A percentile compares a stretch with the other conserved stretches of the same genome.
These are phyloP conservation scores for Tricholoma flavovirens DNA, from an alignment of 768 basidiomycete genomes.

Conservation along the genomic window DNA sequence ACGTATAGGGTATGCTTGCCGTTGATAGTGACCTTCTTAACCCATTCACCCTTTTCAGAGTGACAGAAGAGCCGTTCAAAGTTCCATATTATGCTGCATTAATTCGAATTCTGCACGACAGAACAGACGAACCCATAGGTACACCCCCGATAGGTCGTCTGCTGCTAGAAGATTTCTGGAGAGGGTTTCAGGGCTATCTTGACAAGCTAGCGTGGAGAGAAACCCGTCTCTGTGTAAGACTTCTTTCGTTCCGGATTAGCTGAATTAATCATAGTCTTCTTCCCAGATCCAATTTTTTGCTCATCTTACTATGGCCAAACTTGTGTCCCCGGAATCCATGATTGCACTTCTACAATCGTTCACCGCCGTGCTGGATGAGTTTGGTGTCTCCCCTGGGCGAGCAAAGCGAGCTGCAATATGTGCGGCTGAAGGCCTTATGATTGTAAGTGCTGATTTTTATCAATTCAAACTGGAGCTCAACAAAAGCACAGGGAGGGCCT, in stretches of 20 bases:
- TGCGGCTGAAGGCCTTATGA: conserved; percentile 76
- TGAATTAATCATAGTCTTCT: not conserved
- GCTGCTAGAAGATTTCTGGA: conserved; percentile 85
- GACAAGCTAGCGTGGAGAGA: conserved; percentile 92
- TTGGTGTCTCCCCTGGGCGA: conserved; percentile 80
- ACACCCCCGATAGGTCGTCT: conserved; percentile 55
- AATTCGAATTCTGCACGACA: conserved; percentile 60
- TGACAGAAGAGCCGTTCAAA: conserved; percentile 93
- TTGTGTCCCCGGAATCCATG: conserved; percentile 77
- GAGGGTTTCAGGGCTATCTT: conserved; percentile 82
- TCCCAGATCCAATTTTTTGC: conserved; percentile 89
- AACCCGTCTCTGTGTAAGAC: conserved; percentile 76
- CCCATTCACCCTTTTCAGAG: conserved; percentile 33
- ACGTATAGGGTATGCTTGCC: conserved; percentile 53
- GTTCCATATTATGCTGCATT: conserved; percentile 84
- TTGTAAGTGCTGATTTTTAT: conserved; percentile 34
- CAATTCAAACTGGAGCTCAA: conserved; percentile 1
- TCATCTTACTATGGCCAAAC: conserved; percentile 69
- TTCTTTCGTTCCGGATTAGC: not conserved
- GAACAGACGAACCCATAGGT: conserved; percentile 31
- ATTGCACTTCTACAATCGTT: conserved; percentile 78
- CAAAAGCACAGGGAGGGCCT: conserved; percentile 52
- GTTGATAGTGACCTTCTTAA: not conserved
- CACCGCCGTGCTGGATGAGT: conserved; percentile 81
- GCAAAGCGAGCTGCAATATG: conserved; percentile 78